Base-by-base conservation (phyloP, 768 basidiomycete species). In the Infundibulicybe gibba region DNA sequence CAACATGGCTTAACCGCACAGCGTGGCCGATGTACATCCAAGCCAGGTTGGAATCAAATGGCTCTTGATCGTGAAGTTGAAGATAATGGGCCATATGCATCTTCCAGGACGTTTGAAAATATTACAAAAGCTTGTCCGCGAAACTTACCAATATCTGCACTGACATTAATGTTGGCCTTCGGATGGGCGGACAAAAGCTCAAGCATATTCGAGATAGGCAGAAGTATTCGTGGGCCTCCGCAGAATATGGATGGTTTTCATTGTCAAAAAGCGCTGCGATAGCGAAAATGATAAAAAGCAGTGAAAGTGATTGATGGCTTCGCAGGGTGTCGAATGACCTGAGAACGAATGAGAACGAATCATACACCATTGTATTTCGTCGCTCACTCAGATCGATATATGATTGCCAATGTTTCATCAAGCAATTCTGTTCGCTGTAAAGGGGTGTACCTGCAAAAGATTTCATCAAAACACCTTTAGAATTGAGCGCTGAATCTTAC, bases 231-330 rank as follows among this genome's bases (percentile, higher is more conserved):
- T 79, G 69, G 6, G 85, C 76, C 45, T 81, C 75, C 12, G 73
- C 57, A 5, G 75, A 68, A 53, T 75, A 77, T 33, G 80, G 66
- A 1, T 72, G 71, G 6, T 62, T 59, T 41, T 65, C 56, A 5
- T 72, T 69, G 55, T 86, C 83, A 51, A 86, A 81, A n/a, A 87
- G 67, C 0, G 74, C 64, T 0, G 77, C 86, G 19, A 90, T 70
- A 5, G 85, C 78, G 51, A 90, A 81, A 11, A 88, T 61, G 37
- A 76, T 74, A 57, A 83, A 86, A 15, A 90, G 69, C 20, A 89
- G 69, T 0, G 85, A 71, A 13, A 87, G 65, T 1, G 74, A 63
- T 48, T 87, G 81, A n/a, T 74, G 64, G n/a, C 61, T 62, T 6
- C 67, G 58, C 40, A 72, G 52, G 6, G 53, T 54, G 39, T 71